Percentiles rank a stretch among this genome's conserved stretches.
Conservation (phyloP, 75 land plant genomes). For the Pinus taeda region DNA sequence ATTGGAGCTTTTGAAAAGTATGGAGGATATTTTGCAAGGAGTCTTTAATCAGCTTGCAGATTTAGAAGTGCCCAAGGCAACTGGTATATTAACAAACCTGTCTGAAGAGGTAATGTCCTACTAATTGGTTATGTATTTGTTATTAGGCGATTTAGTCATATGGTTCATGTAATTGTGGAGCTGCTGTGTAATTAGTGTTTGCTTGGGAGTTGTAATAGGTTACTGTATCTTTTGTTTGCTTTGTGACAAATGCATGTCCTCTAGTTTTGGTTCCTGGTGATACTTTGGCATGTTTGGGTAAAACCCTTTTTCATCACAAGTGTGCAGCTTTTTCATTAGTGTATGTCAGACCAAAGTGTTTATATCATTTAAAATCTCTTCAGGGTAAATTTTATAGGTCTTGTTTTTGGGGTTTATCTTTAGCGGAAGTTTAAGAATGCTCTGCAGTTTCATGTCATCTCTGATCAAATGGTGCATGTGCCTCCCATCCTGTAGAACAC, state of each 20-base stretch:
- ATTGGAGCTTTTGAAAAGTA: slow-evolving; percentile 27
- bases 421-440: neutral
- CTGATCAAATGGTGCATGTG: neutral
- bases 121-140: neutral
- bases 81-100: neutral
- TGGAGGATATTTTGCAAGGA: slow-evolving; percentile 21
- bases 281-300: no score
- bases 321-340: neutral
- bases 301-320: neutral
- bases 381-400: no score
- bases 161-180: neutral
- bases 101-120: slow-evolving; percentile 6
- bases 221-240: neutral
- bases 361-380: no score
- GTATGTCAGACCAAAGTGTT: neutral
- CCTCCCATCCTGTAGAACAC: neutral
- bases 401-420: neutral
- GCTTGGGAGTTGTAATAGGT: neutral
- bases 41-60: slow-evolving; percentile 20
- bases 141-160: neutral
- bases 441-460: neutral
- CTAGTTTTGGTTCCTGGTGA: neutral
- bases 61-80: neutral
- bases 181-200: neutral
- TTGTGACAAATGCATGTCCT: neutral